Evolutionary conservation across 163 green algal genomes (phyloP), one percentile per base, ranked within the genome.

Genomic region (Chlamydomonas reinhardtii): DNA sequence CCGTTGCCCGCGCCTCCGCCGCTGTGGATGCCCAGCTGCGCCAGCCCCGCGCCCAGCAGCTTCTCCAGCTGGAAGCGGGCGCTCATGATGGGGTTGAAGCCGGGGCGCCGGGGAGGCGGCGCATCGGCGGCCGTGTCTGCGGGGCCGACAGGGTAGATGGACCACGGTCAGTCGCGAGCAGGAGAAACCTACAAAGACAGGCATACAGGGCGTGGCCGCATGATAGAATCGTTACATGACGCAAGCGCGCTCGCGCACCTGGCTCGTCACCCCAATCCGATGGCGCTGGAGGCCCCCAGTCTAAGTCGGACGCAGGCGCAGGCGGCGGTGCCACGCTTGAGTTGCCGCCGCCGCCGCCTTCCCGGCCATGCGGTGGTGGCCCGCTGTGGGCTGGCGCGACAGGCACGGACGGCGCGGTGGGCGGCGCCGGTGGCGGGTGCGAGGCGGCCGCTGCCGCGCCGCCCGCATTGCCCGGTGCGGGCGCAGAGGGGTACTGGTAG

Each of bases 21-120:
- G 48, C 48, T 56, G 48, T 56, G 48, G 11, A 86, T 16, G 32
- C 70, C 80, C 19, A 86, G 56, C 4, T 79, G 80, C 25, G 69
- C 24, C 27, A 86, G 56, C 4, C 82, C 72, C 0, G 61, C 82
- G 14, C 73, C 83, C 48, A 77, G 65, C 24, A 84, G 83, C 32
- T 65, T 48, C 64, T 88, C 69, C 62, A 87, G 37, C 61, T 87
- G 82, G 27, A 74, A 74, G 34, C 82, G 71, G 9, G 82, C 82
- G 37, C 37, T 71, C 59, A 34, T 8, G 35, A 82, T 75, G 31
- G 82, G 82, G 72, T 87, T 87, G 72, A 80, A 86, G 80, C 66
- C 64, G 65, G 77, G 65, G 39, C 54, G 74, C 35, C 43, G 68
- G 6, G 64, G 56, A 1, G 69, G 52, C 22, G 29, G 68, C 20